Evolutionary conservation across 805 yeast species (phyloP), one percentile per base, ranked within the genome.

Genomic region (Saccharomycopsis amapae): DNA sequence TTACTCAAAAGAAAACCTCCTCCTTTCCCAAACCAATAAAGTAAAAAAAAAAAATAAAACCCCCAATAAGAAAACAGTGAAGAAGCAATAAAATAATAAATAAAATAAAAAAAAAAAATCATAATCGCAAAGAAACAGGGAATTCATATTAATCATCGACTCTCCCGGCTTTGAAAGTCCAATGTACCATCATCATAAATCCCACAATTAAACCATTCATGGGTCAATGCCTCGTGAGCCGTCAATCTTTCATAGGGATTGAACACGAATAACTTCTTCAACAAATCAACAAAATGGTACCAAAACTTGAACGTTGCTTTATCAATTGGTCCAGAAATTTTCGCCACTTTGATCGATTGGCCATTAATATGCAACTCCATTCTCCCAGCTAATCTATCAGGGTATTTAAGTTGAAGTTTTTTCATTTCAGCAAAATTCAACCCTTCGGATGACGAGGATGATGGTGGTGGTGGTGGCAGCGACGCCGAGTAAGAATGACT

Each of bases 201-300:
- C 23, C 81, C 82, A 49, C 71, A 68, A 52, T 72, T 69, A 61
- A 94, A 80, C 85, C 96, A 93, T 40, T 85, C 87, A 62, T 86
- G 95, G 49, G 72, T 70, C 53, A 86, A 68, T 0, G 94, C 93
- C 52, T 82, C 81, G 48, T 72, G 74, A 3, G 90, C 95, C 1
- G 85, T 76, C 44, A 84, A 77, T 53, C 95, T 68, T 56, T 79
- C 71, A 2, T 69, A 59, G 1, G 95, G 94, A 57, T 85, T 86
- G 55, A 80, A 81, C 24, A 73, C 78, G 51, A 86, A 75, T 57
- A 85, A 69, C 54, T 72, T 73, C 49, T 72, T 74, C 52, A 85
- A 66, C 54, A 86, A 67, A 61, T 86, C 95, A 42, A 72, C 65
- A 61, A 88, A 88, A 63, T 74, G 75, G 68, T 76, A 83, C 96